Conservation (phyloP, 2,329 filamentous ascomycete species). For the Aspergillus latus region DNA sequence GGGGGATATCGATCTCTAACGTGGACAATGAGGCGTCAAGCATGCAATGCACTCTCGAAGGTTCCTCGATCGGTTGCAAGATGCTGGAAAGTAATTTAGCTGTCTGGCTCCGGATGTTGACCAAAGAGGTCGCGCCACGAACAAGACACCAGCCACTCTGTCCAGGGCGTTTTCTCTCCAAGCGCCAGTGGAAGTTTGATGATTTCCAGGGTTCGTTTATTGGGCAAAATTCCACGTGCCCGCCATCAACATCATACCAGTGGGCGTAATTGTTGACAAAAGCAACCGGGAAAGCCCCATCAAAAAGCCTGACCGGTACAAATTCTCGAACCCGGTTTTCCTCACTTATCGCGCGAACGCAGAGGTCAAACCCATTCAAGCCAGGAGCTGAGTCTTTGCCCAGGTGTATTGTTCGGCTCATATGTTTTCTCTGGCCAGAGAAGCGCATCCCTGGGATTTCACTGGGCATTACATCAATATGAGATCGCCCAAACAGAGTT, state of each 20-base stretch:
- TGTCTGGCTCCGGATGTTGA: slow-evolving; percentile 22
- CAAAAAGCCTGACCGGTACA: slow-evolving; percentile 31
- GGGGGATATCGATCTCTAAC: slow-evolving; percentile 49
- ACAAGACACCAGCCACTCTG: slow-evolving; percentile 3
- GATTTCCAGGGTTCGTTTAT: slow-evolving; percentile 29
- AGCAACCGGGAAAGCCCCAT: slow-evolving; percentile 28
- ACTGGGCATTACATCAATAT: slow-evolving; percentile 23
- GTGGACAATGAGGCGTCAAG: slow-evolving; percentile 13
- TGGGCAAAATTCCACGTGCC: slow-evolving; percentile 34
- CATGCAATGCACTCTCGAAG: slow-evolving; percentile 37
- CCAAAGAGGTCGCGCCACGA: background rate
- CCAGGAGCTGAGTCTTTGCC: slow-evolving; percentile 11
- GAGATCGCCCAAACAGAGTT: slow-evolving; percentile 27
- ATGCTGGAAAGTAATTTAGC: slow-evolving; percentile 7
- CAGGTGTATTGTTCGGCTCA: slow-evolving; percentile 25
- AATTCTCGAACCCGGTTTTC: slow-evolving; percentile 28
- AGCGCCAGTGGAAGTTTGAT: slow-evolving; percentile 25
- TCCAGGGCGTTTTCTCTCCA: background rate
- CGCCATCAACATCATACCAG: slow-evolving; percentile 45
- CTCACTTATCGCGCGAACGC: slow-evolving; percentile 30
- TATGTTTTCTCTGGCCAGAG: slow-evolving; percentile 22
- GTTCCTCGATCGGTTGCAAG: slow-evolving; percentile 40
- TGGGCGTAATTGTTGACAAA: slow-evolving; percentile 48
- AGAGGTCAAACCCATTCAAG: slow-evolving; percentile 29
- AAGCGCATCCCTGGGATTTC: slow-evolving; percentile 21